Conservation (phyloP, 441 rosid species). For the Erysimum pusillum region DNA sequence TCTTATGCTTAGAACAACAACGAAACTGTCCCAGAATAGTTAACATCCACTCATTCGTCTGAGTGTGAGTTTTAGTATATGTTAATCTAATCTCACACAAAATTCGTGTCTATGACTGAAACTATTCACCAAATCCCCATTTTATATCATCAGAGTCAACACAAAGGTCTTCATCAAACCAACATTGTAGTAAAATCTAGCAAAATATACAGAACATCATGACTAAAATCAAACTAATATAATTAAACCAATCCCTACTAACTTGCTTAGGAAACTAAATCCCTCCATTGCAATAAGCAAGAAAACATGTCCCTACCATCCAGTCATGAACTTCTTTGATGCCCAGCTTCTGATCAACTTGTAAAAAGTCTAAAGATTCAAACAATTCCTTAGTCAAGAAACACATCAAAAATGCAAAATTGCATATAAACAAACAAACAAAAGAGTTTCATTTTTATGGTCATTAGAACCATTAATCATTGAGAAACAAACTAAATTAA, state of each 20-base stretch:
- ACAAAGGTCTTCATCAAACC: neutral
- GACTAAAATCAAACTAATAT: neutral
- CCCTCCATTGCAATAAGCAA: neutral
- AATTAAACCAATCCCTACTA: neutral
- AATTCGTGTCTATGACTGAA: neutral
- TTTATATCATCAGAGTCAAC: neutral
- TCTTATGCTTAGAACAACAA: no score
- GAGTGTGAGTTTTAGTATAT: neutral
- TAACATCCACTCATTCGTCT: neutral
- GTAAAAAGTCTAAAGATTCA: slow-evolving; percentile 73
- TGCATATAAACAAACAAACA: slow-evolving; percentile 14
- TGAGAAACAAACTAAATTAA: slow-evolving; percentile 8
- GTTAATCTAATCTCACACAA: neutral
- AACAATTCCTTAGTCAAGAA: slow-evolving; percentile 27
- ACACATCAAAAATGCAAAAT: neutral
- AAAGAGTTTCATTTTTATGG: slow-evolving; percentile 5
- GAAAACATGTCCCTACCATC: slow-evolving; percentile 67
- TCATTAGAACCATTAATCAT: slow-evolving; percentile 8
- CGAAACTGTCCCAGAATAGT: neutral
- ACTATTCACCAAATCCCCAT: neutral
- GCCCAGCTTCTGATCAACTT: slow-evolving; percentile 96
- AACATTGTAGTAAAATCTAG: neutral
- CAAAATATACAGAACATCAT: neutral
- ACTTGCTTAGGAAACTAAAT: neutral
- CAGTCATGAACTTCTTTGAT: slow-evolving; percentile 97